A percentile compares a stretch with the other conserved stretches of the same genome.
phyloP scores from a whole-genome alignment of 345 rosid species.

The Mallotus nudiflorus region DNA sequence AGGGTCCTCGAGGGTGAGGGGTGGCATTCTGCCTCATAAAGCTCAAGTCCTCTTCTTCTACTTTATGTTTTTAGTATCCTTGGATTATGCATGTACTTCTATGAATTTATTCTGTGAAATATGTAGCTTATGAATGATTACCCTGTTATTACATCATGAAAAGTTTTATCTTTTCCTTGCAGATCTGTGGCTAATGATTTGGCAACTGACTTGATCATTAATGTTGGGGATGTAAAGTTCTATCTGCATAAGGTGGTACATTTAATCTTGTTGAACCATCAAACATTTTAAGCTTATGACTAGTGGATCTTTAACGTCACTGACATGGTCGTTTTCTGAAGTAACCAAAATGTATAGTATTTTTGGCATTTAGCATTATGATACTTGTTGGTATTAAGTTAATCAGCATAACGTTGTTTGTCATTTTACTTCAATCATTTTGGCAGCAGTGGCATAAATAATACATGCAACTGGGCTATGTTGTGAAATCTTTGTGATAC shows the following conservation, averaged over 20 bases:
- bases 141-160: not conserved
- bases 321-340: not conserved
- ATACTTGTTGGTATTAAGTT: not conserved
- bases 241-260: conserved; percentile 86
- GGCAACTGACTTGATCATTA: conserved; percentile 63
- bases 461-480: not conserved
- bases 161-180: conserved; percentile 12
- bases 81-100: not conserved
- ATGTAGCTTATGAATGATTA: not conserved
- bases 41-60: no score
- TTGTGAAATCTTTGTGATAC: conserved; percentile 7
- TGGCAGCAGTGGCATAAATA: not conserved
- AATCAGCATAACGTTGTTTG: not conserved
- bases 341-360: not conserved
- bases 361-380: not conserved
- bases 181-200: conserved; percentile 77
- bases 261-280: not conserved
- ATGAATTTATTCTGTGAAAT: not conserved
- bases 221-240: conserved; percentile 59
- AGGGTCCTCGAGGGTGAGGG: no score
- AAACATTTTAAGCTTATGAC: not conserved
- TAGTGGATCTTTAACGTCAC: not conserved
- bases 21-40: no score
- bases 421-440: no score
- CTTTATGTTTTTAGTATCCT: not conserved